Evolutionary conservation across 371 early-diverging fungal species (phyloP), one percentile per base, ranked within the genome.

Genomic region (Mucor saturninus): DNA sequence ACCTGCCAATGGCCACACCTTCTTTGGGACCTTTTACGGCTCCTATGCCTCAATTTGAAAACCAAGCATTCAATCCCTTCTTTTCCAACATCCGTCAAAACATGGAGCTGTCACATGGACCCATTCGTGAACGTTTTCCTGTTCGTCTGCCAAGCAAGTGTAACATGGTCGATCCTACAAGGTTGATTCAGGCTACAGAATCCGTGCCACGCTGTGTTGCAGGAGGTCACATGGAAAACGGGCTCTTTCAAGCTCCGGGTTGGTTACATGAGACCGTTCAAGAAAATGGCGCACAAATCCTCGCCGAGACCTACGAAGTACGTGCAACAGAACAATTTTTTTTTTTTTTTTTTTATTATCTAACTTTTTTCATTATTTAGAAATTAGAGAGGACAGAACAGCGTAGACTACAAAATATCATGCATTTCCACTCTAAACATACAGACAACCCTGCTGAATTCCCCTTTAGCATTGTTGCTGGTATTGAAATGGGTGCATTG

Each of bases 401-500:
- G 69, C 77, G 80, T 52, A 79, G 91, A 15, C 68, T 89, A 40
- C 88, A 88, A 50, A 75, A 84, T 28, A 66, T 91, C 71, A 85
- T 84, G 86, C 75, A 74, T 57, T 86, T 77, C 45, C 87, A 76
- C 65, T 74, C 78, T 26, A 84, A 75, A 45, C 74, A 68, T 62
- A 73, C 72, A 39, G 70, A 69, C 31, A 72, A 66, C 50, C 70
- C 75, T 11, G 64, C 73, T 14, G 77, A 79, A 14, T 74, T 70
- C 57, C 84, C 82, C 13, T 80, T 81, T 56, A 87, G 87, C 67
- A 86, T 89, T 49, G 80, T 87, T 30, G 84, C 85, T 11, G 86
- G 84, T 14, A 75, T 87, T 43, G 90, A 89, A 71, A 84, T 84
- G 72, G 89, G 87, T 9, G 73, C 83, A 26, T 73, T 84, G 67